Percentiles rank a stretch among this genome's conserved stretches.
phyloP scores from a whole-genome alignment of 768 basidiomycete species.

The Imleria badia region DNA sequence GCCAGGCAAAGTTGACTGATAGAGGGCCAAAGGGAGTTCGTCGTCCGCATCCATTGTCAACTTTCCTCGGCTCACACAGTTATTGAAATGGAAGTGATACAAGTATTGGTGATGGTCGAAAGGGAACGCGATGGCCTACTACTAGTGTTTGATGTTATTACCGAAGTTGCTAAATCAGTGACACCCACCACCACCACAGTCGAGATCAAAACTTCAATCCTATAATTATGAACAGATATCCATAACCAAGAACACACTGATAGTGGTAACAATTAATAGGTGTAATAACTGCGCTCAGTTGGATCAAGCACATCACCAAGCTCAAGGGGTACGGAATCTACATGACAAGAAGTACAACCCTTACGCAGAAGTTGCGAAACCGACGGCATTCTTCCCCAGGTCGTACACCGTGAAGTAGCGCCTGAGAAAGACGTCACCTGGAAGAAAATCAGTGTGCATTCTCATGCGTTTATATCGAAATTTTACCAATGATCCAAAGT shows the following conservation, averaged over 20 bases:
- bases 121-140: background rate
- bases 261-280: background rate
- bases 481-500: conserved; percentile 88
- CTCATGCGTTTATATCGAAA: background rate
- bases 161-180: background rate
- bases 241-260: background rate
- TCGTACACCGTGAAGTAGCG: conserved; percentile 93
- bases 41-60: conserved; percentile 15
- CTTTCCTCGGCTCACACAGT: background rate
- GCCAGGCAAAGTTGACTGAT: conserved; percentile 2
- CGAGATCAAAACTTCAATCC: background rate
- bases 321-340: background rate
- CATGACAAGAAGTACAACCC: background rate
- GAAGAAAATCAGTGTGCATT: conserved; percentile 2
- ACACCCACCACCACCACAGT: too few relatives aligned
- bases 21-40: background rate
- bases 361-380: conserved; percentile 63
- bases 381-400: conserved; percentile 73
- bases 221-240: background rate
- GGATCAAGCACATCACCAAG: conserved; percentile 12
- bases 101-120: background rate
- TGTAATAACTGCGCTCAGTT: background rate
- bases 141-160: background rate
- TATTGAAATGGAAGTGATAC: background rate
- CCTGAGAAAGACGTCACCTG: conserved; percentile 89